phyloP scores from a whole-genome alignment of 306 rosid genomes.

The Vicia sativa region DNA sequence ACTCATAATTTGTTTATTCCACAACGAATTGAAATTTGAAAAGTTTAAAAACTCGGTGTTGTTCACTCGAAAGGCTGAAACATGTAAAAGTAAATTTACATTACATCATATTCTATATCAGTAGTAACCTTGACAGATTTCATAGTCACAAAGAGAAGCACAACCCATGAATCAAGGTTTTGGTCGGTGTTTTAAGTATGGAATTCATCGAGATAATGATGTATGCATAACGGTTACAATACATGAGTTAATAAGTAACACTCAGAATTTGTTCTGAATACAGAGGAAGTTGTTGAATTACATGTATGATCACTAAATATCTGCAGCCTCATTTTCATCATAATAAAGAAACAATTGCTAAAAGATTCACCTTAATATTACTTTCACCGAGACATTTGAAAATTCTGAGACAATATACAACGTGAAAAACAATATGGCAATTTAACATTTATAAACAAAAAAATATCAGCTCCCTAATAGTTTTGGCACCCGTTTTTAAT shows the following conservation, averaged over 20 bases:
- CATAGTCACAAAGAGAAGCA: slow-evolving; percentile 27
- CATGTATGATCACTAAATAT: too few relatives aligned
- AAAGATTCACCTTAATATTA: too few relatives aligned
- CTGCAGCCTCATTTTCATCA: too few relatives aligned
- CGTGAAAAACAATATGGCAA: too few relatives aligned
- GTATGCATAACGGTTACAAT: slow-evolving; percentile 13
- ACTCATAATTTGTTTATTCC: slow-evolving; percentile 28
- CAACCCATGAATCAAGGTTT: slow-evolving; percentile 29
- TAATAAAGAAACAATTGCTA: too few relatives aligned
- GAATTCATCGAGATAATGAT: slow-evolving; percentile 8
- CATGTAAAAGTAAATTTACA: slow-evolving; percentile 22
- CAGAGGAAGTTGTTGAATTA: too few relatives aligned
- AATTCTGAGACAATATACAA: too few relatives aligned
- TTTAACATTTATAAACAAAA: too few relatives aligned
- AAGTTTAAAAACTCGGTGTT: not conserved
- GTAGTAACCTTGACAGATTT: slow-evolving; percentile 27
- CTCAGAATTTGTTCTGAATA: not conserved
- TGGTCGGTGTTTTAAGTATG: slow-evolving; percentile 25
- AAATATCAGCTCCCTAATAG: not conserved
- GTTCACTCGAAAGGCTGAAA: slow-evolving; percentile 18
- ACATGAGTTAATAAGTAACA: slow-evolving; percentile 1
- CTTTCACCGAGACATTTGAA: too few relatives aligned
- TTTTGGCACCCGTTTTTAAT: slow-evolving; percentile 17
- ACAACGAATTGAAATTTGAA: slow-evolving; percentile 22
- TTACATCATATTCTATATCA: slow-evolving; percentile 20